These are phyloP conservation scores for Hamamelis virginiana DNA, from an alignment of 164 flowering plant species.

Conservation along the genomic window DNA sequence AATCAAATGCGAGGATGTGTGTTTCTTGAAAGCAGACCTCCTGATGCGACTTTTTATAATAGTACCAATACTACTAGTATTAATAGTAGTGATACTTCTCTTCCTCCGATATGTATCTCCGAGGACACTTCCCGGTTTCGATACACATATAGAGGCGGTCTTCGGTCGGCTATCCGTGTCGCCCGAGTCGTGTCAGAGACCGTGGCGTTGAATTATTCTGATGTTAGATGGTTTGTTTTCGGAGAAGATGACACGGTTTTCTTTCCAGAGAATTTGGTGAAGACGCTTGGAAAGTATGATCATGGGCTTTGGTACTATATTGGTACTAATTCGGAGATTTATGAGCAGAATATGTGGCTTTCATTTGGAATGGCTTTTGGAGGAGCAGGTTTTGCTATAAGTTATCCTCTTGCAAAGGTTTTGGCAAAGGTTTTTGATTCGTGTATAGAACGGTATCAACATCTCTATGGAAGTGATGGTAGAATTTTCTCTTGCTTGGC, in stretches of 20 bases:
- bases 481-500: slow-evolving; percentile 49
- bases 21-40: slow-evolving; percentile 35
- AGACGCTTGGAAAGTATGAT: slow-evolving; percentile 59
- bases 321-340: slow-evolving; percentile 54
- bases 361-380: slow-evolving; percentile 55
- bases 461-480: slow-evolving; percentile 61
- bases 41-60: neutral
- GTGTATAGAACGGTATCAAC: slow-evolving; percentile 49
- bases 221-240: slow-evolving; percentile 59
- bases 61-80: no score
- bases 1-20: slow-evolving; percentile 49
- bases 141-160: slow-evolving; percentile 45
- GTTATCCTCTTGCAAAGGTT: slow-evolving; percentile 47
- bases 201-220: slow-evolving; percentile 33
- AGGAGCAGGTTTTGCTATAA: slow-evolving; percentile 71
- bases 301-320: slow-evolving; percentile 51
- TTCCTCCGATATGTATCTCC: slow-evolving; percentile 53
- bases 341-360: slow-evolving; percentile 35
- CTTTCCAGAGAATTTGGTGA: slow-evolving; percentile 51
- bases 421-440: slow-evolving; percentile 52
- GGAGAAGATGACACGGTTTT: slow-evolving; percentile 66
- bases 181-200: slow-evolving; percentile 56
- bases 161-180: slow-evolving; percentile 45
- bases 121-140: slow-evolving; percentile 50
- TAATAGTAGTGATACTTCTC: no score